These are phyloP conservation scores for Salpingoeca rosetta DNA, from an alignment of 78 protist species.

Conservation along the genomic window DNA sequence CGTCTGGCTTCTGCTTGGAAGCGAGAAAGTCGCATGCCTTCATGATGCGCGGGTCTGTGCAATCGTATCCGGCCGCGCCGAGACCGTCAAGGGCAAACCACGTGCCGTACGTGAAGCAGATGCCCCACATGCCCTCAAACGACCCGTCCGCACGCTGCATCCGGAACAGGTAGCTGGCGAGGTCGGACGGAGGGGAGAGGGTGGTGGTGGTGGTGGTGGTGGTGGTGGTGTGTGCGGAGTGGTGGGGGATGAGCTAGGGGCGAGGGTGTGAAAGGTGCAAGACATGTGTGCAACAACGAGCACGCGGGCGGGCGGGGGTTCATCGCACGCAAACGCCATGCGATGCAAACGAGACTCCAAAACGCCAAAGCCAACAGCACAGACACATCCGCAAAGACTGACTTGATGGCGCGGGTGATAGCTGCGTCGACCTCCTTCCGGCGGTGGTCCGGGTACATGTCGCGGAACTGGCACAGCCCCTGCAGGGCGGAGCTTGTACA, in stretches of 20 bases:
- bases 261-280: too few species aligned
- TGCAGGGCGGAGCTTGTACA: conserved; percentile 64
- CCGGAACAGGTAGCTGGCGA: conserved; percentile 37
- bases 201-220: too few species aligned
- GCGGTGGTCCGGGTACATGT: conserved; percentile 60
- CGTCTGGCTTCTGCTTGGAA: conserved; percentile 66
- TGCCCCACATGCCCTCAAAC: conserved; percentile 68
- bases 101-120: conserved; percentile 88
- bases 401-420: background rate
- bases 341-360: too few species aligned
- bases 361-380: too few species aligned
- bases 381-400: background rate
- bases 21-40: conserved; percentile 60
- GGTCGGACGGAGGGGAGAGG: conserved; percentile 20
- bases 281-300: too few species aligned
- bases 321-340: background rate
- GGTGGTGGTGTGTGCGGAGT: too few species aligned
- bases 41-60: conserved; percentile 8
- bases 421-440: conserved; percentile 23
- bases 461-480: conserved; percentile 50
- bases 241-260: too few species aligned
- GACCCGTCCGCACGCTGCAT: conserved; percentile 71
- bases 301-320: background rate
- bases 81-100: conserved; percentile 79
- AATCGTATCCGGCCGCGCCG: conserved; percentile 44